A percentile compares a stretch with the other conserved stretches of the same genome.
Evolutionary conservation across 2,329 filamentous ascomycete species (phyloP).

Genomic region (Fusarium lyarnte): DNA sequence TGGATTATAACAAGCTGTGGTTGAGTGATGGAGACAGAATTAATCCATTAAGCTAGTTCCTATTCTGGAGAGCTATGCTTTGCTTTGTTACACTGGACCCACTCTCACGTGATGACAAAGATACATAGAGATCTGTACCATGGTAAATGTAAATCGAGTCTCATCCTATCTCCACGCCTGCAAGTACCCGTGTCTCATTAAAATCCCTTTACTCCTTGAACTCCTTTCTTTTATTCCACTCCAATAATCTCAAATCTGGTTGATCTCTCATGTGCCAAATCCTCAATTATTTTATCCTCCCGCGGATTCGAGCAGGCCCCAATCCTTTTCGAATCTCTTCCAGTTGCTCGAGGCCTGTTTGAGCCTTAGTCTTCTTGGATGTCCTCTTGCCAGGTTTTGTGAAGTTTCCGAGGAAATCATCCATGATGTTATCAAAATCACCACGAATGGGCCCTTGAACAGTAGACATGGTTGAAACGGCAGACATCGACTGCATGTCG

Average conservation of each 20-base stretch:
- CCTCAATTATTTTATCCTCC: conserved; percentile 32
- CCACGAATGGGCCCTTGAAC: conserved; percentile 73
- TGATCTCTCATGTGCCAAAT: not conserved
- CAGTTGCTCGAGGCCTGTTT: conserved; percentile 85
- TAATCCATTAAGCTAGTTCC: conserved; percentile 33
- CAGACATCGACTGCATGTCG: conserved; percentile 66
- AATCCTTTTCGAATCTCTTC: conserved; percentile 87
- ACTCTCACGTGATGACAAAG: conserved; percentile 35
- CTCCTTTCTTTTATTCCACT: conserved; percentile 17
- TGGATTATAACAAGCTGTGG: not conserved
- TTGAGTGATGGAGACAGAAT: conserved; percentile 31
- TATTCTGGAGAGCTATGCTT: conserved; percentile 39
- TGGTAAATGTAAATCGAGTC: not conserved
- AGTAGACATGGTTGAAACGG: conserved; percentile 70
- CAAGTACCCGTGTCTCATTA: conserved; percentile 10
- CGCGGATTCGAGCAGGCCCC: conserved; percentile 75
- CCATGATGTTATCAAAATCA: conserved; percentile 91
- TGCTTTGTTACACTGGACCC: conserved; percentile 4
- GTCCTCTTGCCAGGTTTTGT: conserved; percentile 76
- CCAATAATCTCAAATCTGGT: not conserved
- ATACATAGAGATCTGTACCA: not conserved
- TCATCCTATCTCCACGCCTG: not conserved
- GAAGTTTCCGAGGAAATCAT: conserved; percentile 86
- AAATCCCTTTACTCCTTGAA: conserved; percentile 17
- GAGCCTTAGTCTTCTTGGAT: conserved; percentile 82